Conservation (phyloP, 2,329 filamentous ascomycete genomes). For the Knoxdaviesia proteae region DNA sequence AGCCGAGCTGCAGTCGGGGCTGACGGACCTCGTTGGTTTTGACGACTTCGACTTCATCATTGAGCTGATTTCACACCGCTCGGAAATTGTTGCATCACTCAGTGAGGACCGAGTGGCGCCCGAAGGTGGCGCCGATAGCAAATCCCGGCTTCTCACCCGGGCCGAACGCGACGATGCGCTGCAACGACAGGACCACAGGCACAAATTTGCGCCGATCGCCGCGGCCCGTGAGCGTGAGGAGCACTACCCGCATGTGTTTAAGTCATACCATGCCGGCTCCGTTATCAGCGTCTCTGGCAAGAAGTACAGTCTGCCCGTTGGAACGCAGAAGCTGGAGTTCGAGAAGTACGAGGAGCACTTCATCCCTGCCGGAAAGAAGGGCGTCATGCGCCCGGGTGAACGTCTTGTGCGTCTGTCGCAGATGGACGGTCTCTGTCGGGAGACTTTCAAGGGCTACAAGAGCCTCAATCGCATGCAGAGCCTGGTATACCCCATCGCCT, state of each 20-base stretch:
- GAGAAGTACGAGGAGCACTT: constrained; percentile 76
- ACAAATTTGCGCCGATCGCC: constrained; percentile 57
- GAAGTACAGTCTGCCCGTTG: constrained; percentile 63
- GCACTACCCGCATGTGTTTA: constrained; percentile 88
- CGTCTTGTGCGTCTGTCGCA: constrained; percentile 61
- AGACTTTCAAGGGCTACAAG: constrained; percentile 91
- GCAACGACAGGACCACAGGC: constrained; percentile 53
- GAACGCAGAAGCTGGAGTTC: constrained; percentile 47
- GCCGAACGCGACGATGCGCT: constrained; percentile 63
- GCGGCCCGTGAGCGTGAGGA: constrained; percentile 51
- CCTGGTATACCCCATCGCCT: constrained; percentile 83
- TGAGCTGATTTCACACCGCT: constrained; percentile 62
- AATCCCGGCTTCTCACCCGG: constrained; percentile 40
- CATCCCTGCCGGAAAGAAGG: constrained; percentile 66
- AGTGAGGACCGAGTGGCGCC: constrained; percentile 3
- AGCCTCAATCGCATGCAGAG: constrained; percentile 95
- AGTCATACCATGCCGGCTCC: constrained; percentile 64
- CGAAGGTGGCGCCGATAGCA: neutral
- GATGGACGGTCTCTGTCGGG: constrained; percentile 71
- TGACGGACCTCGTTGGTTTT: constrained; percentile 81
- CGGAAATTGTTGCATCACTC: constrained; percentile 36
- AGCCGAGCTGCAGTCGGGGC: constrained; percentile 73
- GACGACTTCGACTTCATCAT: constrained; percentile 87
- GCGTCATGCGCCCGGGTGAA: constrained; percentile 48
- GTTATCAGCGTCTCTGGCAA: constrained; percentile 59